Evolutionary conservation across 1,139 yeast genomes (phyloP).

Genomic region (Arxiozyma bovina): DNA sequence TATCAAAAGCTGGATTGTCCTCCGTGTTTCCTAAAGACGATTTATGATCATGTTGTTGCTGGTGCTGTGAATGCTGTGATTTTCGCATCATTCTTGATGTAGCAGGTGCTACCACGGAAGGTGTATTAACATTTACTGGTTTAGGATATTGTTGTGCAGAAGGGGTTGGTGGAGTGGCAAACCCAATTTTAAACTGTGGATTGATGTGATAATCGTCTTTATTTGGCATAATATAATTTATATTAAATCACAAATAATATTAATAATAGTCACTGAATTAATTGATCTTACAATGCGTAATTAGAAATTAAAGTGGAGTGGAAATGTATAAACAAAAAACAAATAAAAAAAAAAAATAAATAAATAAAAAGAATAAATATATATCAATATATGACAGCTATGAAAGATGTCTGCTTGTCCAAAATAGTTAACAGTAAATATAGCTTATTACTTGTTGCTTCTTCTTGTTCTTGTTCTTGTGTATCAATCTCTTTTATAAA

Average conservation of each 20-base stretch:
- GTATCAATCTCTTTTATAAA: not conserved
- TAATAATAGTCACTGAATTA: not conserved
- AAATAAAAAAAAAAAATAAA: not conserved
- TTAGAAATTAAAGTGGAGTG: not conserved
- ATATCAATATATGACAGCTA: not conserved
- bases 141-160: not conserved
- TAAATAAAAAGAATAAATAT: not conserved
- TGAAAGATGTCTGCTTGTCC: not conserved
- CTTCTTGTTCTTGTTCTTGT: not conserved
- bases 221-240: constrained; percentile 7
- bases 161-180: constrained; percentile 8
- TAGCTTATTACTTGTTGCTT: too few species aligned
- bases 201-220: constrained; percentile 29
- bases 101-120: constrained; percentile 47
- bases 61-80: constrained; percentile 30
- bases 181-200: constrained; percentile 27
- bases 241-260: not conserved
- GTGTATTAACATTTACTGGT: constrained; percentile 3
- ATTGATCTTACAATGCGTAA: not conserved
- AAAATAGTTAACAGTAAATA: not conserved
- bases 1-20: not conserved
- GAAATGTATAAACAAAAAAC: not conserved
- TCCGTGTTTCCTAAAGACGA: constrained; percentile 18
- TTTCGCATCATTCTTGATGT: constrained; percentile 73
- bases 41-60: constrained; percentile 19